Base-by-base conservation (phyloP, 305 asterid genomes). In the Fraxinus nigra region DNA sequence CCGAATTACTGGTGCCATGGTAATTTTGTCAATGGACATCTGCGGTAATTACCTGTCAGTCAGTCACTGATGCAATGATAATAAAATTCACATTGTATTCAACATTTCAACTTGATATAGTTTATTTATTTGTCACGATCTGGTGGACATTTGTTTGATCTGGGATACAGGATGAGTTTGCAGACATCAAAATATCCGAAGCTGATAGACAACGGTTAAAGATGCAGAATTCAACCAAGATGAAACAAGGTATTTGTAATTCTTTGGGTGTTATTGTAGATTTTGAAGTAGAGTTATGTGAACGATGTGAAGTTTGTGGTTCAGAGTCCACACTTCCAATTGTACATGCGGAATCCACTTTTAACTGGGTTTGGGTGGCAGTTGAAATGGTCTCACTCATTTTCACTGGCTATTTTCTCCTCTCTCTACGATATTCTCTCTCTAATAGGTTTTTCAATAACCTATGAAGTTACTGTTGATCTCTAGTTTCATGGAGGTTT, bases 131-230 rank as follows among this genome's bases (percentile, higher is more conserved):
- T 76, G 70, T 81, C 77, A 48, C 13, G 16, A 51, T 65, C 76
- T 2, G 51, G 28, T 78, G 43, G 54, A 22, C 83, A 7, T 74
- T 51, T 77, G 20, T 26, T 84, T 69, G 34, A 28, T 40, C 34
- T 59, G 18, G 33, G 65, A 59, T 77, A 33, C 90, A 95, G 96
- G 97, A 91, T 79, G 93, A 89, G 40, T 74, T 81, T 18, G 80
- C 82, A 38, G 92, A 82, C 73, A 85, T 87, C 79, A 73, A 87
- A 77, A 87, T 87, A 79, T 91, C 94, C 37, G 83, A 85, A 82
- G 90, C 90, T 37, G 91, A 91, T 85, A 85, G 88, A 76, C 85
- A 83, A 84, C 86, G 82, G 86, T 76, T 88, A 16, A 91, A 88
- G 86, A 80, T 87, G 86, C 88, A 85, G 89, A 86, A 78, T 80